Conservation (phyloP, 441 rosid genomes). For the Erodium texanum region DNA sequence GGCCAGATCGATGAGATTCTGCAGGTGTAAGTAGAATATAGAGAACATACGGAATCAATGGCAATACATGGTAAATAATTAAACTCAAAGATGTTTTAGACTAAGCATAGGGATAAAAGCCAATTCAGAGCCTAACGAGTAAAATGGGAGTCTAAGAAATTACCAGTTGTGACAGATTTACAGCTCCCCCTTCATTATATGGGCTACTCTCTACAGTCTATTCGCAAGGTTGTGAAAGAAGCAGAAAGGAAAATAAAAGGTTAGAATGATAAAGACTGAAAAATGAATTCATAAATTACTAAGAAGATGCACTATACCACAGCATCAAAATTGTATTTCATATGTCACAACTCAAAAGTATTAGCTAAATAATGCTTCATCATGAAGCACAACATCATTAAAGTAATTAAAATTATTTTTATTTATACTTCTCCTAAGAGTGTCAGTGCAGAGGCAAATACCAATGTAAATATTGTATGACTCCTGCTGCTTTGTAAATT, state of each 20-base stretch:
- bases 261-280: neutral
- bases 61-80: neutral
- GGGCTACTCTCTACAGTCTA: slow-evolving; percentile 96
- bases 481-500: slow-evolving; percentile 95
- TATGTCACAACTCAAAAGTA: too few species aligned
- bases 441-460: slow-evolving; percentile 19
- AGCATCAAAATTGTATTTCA: too few species aligned
- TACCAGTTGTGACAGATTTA: slow-evolving; percentile 97
- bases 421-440: neutral
- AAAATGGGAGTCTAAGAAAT: slow-evolving; percentile 23
- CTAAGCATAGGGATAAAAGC: neutral
- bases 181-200: slow-evolving; percentile 74
- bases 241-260: slow-evolving; percentile 7
- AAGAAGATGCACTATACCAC: too few species aligned
- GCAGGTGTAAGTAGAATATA: slow-evolving; percentile 46
- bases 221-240: slow-evolving; percentile 19
- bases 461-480: slow-evolving; percentile 58
- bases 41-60: slow-evolving; percentile 24
- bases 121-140: slow-evolving; percentile 11
- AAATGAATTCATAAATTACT: neutral
- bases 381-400: neutral
- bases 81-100: neutral
- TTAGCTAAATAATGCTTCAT: slow-evolving; percentile 10
- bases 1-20: slow-evolving; percentile 99
- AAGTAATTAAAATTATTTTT: too few species aligned